phyloP scores from a whole-genome alignment of 2,329 filamentous ascomycete genomes.

The Thielaviopsis punctulata region DNA sequence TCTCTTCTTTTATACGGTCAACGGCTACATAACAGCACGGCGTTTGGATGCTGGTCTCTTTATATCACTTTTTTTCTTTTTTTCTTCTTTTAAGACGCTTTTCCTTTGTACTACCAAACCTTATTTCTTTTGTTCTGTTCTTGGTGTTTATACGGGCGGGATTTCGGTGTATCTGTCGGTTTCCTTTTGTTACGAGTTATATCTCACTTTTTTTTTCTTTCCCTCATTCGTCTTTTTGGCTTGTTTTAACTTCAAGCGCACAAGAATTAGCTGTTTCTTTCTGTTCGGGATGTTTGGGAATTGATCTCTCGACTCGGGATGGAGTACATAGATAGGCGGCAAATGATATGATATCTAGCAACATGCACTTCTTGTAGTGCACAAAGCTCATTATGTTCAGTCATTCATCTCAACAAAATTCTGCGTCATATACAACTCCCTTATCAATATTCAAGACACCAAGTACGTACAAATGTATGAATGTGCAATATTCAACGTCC shows the following conservation, averaged over 20 bases:
- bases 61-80: not conserved
- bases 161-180: not conserved
- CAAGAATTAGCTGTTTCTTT: not conserved
- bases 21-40: constrained; percentile 1
- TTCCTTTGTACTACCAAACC: not conserved
- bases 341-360: too few species aligned
- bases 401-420: too few species aligned
- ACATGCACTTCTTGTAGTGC: too few species aligned
- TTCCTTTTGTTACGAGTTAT: not conserved
- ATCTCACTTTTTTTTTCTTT: not conserved
- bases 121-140: not conserved
- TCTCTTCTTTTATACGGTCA: not conserved
- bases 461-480: too few species aligned
- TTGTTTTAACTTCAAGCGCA: too few species aligned
- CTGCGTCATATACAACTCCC: too few species aligned
- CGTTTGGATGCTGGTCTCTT: not conserved
- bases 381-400: too few species aligned
- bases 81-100: not conserved
- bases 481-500: too few species aligned
- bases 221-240: not conserved
- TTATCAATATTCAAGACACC: too few species aligned
- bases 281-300: not conserved
- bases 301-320: not conserved
- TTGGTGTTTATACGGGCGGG: not conserved
- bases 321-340: not conserved